phyloP scores from a whole-genome alignment of 768 basidiomycete genomes.

The Fomitopsis serialis region DNA sequence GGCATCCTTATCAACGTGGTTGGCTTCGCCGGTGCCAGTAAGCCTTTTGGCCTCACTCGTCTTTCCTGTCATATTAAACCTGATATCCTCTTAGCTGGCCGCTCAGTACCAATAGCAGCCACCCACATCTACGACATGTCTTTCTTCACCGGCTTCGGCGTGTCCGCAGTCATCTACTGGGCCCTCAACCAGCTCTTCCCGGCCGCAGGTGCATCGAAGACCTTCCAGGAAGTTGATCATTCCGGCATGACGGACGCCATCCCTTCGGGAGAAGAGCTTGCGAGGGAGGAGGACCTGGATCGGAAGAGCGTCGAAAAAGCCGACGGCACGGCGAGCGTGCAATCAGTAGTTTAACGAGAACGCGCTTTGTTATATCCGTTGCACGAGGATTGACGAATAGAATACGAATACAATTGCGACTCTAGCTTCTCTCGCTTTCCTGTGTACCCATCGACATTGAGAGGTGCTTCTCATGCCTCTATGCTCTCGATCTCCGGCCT shows the following conservation, averaged over 20 bases:
- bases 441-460: neutral
- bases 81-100: slow-evolving; percentile 37
- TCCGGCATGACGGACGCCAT: slow-evolving; percentile 17
- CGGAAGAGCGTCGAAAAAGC: slow-evolving; percentile 1
- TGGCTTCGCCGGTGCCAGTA: slow-evolving; percentile 74
- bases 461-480: neutral
- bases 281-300: slow-evolving; percentile 2
- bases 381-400: neutral
- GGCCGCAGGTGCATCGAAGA: slow-evolving; percentile 39
- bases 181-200: slow-evolving; percentile 57
- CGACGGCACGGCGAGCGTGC: neutral
- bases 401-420: neutral
- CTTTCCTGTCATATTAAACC: neutral
- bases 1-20: slow-evolving; percentile 82
- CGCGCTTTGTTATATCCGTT: neutral
- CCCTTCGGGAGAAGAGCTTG: neutral
- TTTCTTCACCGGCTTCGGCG: slow-evolving; percentile 81
- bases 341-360: neutral
- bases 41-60: slow-evolving; percentile 17
- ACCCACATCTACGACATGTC: slow-evolving; percentile 73
- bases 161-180: slow-evolving; percentile 62
- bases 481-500: slow-evolving; percentile 14
- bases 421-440: neutral
- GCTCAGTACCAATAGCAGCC: slow-evolving; percentile 57
- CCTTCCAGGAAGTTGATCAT: slow-evolving; percentile 57